Percentiles rank a stretch among this genome's conserved stretches.
Conservation (phyloP, 306 rosid genomes). For the Vigna trinervia region DNA sequence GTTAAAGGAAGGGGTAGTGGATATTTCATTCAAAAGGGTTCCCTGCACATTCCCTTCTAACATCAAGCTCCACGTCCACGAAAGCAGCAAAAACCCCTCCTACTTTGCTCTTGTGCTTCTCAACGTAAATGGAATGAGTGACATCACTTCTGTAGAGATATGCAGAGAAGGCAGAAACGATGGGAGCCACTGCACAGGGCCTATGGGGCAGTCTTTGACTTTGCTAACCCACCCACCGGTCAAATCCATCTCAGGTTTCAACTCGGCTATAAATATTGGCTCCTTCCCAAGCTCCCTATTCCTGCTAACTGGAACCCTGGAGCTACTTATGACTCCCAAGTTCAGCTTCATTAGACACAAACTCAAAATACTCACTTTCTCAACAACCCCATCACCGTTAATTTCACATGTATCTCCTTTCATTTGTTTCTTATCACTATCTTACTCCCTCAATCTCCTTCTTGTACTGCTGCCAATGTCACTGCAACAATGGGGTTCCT, state of each 20-base stretch:
- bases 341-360: too few species aligned
- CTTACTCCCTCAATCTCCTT: too few species aligned
- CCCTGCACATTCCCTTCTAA: slow-evolving; percentile 49
- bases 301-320: slow-evolving; percentile 68
- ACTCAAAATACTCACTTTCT: too few species aligned
- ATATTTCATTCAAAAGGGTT: too few species aligned
- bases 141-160: slow-evolving; percentile 58
- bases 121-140: slow-evolving; percentile 60
- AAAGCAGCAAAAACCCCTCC: slow-evolving; percentile 60
- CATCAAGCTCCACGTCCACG: slow-evolving; percentile 54
- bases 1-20: too few species aligned
- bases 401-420: too few species aligned
- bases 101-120: slow-evolving; percentile 60
- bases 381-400: too few species aligned
- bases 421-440: too few species aligned
- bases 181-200: slow-evolving; percentile 66
- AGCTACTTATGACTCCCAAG: slow-evolving; percentile 46
- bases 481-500: too few species aligned
- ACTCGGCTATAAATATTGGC: slow-evolving; percentile 47
- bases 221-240: slow-evolving; percentile 60
- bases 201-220: slow-evolving; percentile 78
- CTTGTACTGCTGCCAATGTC: too few species aligned
- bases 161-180: slow-evolving; percentile 48
- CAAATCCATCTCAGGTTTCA: slow-evolving; percentile 56
- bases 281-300: slow-evolving; percentile 45